A percentile compares a stretch with the other conserved stretches of the same genome.
Evolutionary conservation across 768 basidiomycete species (phyloP).

Genomic region (Suillus tomentosus): DNA sequence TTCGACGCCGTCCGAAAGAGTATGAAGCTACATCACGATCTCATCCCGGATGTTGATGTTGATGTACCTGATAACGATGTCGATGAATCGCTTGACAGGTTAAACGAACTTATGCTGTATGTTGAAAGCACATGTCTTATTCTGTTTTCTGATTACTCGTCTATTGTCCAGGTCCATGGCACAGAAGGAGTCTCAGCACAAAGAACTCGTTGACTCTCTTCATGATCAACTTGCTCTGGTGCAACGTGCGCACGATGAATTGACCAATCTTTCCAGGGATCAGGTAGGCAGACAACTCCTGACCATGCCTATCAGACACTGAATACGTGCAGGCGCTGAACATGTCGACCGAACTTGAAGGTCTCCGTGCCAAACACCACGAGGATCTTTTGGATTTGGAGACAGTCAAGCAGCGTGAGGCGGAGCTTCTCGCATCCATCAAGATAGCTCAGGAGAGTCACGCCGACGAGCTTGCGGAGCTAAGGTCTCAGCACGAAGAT

Average conservation of each 20-base stretch:
- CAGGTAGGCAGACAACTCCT: conserved; percentile 53
- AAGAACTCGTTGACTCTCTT: conserved; percentile 74
- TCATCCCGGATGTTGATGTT: conserved; percentile 30
- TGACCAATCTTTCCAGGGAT: conserved; percentile 79
- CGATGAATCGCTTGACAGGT: conserved; percentile 73
- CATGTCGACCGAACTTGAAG: conserved; percentile 86
- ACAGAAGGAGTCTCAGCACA: conserved; percentile 90
- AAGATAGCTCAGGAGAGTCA: conserved; percentile 54
- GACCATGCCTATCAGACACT: neutral
- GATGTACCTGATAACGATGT: conserved; percentile 40
- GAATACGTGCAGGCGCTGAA: conserved; percentile 61
- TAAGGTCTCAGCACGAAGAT: conserved; percentile 48
- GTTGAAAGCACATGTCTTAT: conserved; percentile 31
- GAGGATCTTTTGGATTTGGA: conserved; percentile 55
- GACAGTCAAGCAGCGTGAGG: conserved; percentile 57
- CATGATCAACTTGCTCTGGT: conserved; percentile 66
- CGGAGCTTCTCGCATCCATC: conserved; percentile 50
- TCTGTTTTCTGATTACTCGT: conserved; percentile 10
- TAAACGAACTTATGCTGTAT: conserved; percentile 93
- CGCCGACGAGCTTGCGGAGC: conserved; percentile 45
- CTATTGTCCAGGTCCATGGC: conserved; percentile 81
- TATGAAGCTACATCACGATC: conserved; percentile 54
- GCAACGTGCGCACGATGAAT: conserved; percentile 78
- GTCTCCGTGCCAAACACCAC: conserved; percentile 61
- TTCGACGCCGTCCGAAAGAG: conserved; percentile 75